phyloP scores from a whole-genome alignment of 768 basidiomycete genomes.

The Lepiota venenata region DNA sequence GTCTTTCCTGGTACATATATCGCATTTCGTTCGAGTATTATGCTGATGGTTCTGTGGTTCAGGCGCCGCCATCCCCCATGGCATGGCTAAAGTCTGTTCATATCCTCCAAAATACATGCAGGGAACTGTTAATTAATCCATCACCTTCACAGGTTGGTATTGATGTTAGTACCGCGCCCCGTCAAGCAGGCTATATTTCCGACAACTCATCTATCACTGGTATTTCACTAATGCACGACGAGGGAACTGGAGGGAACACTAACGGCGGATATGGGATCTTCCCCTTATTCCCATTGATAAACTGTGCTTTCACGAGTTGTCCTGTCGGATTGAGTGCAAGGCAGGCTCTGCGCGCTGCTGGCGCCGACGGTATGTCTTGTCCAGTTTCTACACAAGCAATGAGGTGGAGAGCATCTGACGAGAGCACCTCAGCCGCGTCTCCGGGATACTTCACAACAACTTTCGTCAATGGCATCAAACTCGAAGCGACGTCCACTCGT shows the following conservation, averaged over 20 bases:
- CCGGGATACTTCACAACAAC: constrained; percentile 50
- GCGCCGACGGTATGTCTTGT: constrained; percentile 34
- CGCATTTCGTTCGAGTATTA: not conserved
- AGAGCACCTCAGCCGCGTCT: constrained; percentile 29
- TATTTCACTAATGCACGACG: constrained; percentile 51
- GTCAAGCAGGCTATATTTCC: constrained; percentile 48
- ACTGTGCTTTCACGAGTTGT: constrained; percentile 39
- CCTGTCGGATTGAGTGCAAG: constrained; percentile 39
- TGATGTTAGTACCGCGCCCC: constrained; percentile 44
- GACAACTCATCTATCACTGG: constrained; percentile 42
- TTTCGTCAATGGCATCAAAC: constrained; percentile 42
- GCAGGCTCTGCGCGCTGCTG: constrained; percentile 36
- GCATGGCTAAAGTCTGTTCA: constrained; percentile 43
- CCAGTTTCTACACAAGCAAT: not conserved
- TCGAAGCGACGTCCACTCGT: constrained; percentile 59
- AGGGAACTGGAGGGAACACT: constrained; percentile 51
- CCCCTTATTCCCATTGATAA: constrained; percentile 43
- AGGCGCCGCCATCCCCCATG: constrained; percentile 47
- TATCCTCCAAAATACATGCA: not conserved
- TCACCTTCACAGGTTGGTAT: constrained; percentile 40
- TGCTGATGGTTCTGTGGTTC: not conserved
- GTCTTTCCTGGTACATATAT: constrained; percentile 38
- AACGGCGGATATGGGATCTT: constrained; percentile 50
- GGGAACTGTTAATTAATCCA: not conserved
- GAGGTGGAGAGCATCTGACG: not conserved